Evolutionary conservation across 2,329 filamentous ascomycete genomes (phyloP).

Genomic region (Penicillium sp.): DNA sequence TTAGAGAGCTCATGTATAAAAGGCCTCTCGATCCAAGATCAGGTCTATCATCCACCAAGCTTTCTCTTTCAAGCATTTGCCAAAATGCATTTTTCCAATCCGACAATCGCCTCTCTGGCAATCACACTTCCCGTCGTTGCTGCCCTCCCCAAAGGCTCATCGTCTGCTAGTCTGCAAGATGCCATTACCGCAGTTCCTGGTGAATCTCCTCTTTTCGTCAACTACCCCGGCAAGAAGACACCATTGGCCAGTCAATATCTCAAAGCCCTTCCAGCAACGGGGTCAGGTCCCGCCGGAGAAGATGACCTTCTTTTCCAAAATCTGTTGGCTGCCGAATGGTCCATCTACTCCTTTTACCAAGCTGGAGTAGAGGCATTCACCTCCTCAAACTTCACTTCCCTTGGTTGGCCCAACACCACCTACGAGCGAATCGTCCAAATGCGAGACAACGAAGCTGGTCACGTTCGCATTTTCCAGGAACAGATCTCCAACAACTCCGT

Average conservation of each 20-base stretch:
- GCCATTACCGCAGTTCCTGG: background rate
- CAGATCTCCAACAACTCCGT: conserved; percentile 45
- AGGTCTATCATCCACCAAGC: background rate
- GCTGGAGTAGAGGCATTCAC: conserved; percentile 46
- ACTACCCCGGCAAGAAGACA: conserved; percentile 6
- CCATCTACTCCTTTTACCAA: conserved; percentile 50
- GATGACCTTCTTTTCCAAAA: conserved; percentile 49
- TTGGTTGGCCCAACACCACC: conserved; percentile 44
- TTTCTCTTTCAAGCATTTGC: background rate
- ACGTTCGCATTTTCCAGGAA: conserved; percentile 49
- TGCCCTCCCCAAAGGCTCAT: background rate
- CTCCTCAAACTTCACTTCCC: conserved; percentile 32
- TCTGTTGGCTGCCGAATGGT: conserved; percentile 48
- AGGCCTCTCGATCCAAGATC: background rate
- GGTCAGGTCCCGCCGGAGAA: background rate
- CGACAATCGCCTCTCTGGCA: background rate
- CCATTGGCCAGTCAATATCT: conserved; percentile 6
- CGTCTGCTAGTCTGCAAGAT: background rate
- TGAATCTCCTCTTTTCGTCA: background rate
- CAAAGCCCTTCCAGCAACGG: conserved; percentile 5
- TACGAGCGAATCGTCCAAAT: conserved; percentile 45
- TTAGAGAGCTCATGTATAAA: background rate
- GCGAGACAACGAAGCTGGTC: conserved; percentile 50
- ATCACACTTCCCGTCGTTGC: background rate
- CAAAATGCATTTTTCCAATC: background rate